A percentile compares a stretch with the other conserved stretches of the same genome.
Conservation (phyloP, 345 rosid genomes). For the Erucastrum elatum region DNA sequence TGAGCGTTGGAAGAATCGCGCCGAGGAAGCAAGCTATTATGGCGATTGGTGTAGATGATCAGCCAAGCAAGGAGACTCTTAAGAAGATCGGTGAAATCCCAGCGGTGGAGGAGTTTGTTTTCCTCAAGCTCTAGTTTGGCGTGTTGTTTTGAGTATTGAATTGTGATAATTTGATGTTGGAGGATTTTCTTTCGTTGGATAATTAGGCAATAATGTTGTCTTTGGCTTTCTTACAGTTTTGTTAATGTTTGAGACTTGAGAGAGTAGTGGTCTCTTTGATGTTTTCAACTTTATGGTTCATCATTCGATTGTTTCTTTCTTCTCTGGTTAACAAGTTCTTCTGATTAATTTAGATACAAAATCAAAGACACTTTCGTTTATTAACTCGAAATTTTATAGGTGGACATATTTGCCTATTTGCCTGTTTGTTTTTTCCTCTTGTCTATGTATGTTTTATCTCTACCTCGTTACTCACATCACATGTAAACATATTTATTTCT, state of each 20-base stretch:
- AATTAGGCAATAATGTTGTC: slow-evolving; percentile 34
- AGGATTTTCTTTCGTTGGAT: slow-evolving; percentile 13
- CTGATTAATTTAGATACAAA: not conserved
- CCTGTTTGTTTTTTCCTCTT: too few relatives aligned
- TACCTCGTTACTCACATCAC: too few relatives aligned
- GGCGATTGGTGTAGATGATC: slow-evolving; percentile 93
- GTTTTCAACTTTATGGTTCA: slow-evolving; percentile 14
- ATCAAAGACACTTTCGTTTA: not conserved
- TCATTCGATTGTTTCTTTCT: not conserved
- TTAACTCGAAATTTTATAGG: too few relatives aligned
- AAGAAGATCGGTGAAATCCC: slow-evolving; percentile 75
- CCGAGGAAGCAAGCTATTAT: slow-evolving; percentile 87
- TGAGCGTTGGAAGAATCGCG: slow-evolving; percentile 90
- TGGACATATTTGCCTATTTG: too few relatives aligned
- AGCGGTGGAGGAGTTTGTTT: slow-evolving; percentile 78
- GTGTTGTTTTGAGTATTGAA: slow-evolving; percentile 3
- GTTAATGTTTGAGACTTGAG: slow-evolving; percentile 19
- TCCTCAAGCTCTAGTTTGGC: slow-evolving; percentile 65
- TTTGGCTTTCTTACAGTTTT: slow-evolving; percentile 27
- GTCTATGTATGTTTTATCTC: not conserved
- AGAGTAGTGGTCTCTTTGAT: slow-evolving; percentile 19
- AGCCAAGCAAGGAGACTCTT: slow-evolving; percentile 57
- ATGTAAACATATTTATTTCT: too few relatives aligned
- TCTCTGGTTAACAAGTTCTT: not conserved
- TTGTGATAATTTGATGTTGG: slow-evolving; percentile 14